Percentiles rank a stretch among this genome's conserved stretches.
phyloP scores from a whole-genome alignment of 805 yeast species.

The Candida vaughaniae region DNA sequence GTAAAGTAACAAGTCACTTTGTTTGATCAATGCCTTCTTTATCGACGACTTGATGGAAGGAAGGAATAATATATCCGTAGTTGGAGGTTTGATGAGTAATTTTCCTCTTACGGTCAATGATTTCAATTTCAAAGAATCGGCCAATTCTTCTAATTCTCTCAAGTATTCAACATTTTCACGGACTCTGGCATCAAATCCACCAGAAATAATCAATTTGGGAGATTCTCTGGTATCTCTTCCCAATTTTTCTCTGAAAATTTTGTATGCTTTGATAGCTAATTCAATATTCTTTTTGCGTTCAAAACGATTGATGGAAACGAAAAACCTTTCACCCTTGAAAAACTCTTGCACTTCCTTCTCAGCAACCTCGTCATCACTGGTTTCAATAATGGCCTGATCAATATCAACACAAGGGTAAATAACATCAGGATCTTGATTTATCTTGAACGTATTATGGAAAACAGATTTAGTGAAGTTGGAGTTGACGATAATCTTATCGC shows the following conservation, averaged over 20 bases:
- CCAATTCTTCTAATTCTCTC: slow-evolving; percentile 52
- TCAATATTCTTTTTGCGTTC: slow-evolving; percentile 83
- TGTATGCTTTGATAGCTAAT: slow-evolving; percentile 72
- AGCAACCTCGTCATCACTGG: slow-evolving; percentile 21
- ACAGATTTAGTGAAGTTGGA: slow-evolving; percentile 77
- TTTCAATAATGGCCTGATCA: slow-evolving; percentile 14
- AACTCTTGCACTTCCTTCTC: slow-evolving; percentile 33
- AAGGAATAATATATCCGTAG: slow-evolving; percentile 61
- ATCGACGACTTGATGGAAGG: slow-evolving; percentile 73
- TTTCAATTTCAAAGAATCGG: slow-evolving; percentile 45
- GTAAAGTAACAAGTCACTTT: slow-evolving; percentile 65
- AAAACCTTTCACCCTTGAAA: slow-evolving; percentile 38
- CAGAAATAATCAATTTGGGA: slow-evolving; percentile 69
- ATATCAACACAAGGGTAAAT: slow-evolving; percentile 79
- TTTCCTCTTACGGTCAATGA: slow-evolving; percentile 45
- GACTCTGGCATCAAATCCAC: slow-evolving; percentile 84
- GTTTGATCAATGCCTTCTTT: slow-evolving; percentile 59
- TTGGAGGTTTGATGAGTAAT: slow-evolving; percentile 31
- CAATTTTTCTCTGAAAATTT: slow-evolving; percentile 33
- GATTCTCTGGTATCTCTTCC: slow-evolving; percentile 8
- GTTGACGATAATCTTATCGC: slow-evolving; percentile 85
- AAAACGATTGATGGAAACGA: slow-evolving; percentile 83
- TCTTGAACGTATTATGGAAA: slow-evolving; percentile 62
- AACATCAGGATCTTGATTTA: slow-evolving; percentile 49
- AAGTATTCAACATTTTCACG: slow-evolving; percentile 74